A percentile compares a stretch with the other conserved stretches of the same genome.
These are phyloP conservation scores for Buxus sempervirens DNA, from an alignment of 164 flowering plant species.

Conservation along the genomic window DNA sequence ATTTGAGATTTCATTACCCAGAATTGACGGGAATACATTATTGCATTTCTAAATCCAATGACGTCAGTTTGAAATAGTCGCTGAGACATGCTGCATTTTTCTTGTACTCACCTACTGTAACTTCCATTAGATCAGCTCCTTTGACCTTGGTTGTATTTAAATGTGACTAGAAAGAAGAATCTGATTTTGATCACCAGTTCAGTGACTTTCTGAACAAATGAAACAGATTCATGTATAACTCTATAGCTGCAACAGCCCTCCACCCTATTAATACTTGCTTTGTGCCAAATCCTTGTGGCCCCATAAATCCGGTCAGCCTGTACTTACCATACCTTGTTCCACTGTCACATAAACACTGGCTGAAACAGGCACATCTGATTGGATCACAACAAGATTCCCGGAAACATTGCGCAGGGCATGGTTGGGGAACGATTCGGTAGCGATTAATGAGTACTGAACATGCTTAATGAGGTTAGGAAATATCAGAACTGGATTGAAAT, in stretches of 20 bases:
- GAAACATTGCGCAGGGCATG: conserved; percentile 58
- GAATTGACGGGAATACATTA: too few relatives aligned
- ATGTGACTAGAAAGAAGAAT: too few relatives aligned
- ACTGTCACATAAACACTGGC: conserved; percentile 57
- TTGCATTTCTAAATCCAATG: too few relatives aligned
- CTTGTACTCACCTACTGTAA: too few relatives aligned
- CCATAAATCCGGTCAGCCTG: conserved; percentile 1
- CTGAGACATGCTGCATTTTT: too few relatives aligned
- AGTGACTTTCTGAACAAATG: too few relatives aligned
- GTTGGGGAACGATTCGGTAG: conserved; percentile 40
- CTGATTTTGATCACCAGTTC: too few relatives aligned
- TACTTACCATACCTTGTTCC: conserved; percentile 42
- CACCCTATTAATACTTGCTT: neutral
- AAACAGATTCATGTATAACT: neutral
- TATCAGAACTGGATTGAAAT: conserved; percentile 46
- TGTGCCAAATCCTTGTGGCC: neutral
- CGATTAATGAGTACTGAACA: conserved; percentile 56
- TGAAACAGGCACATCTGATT: conserved; percentile 43
- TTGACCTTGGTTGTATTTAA: too few relatives aligned
- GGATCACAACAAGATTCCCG: conserved; percentile 56
- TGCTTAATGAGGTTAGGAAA: conserved; percentile 58
- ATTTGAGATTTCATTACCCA: too few relatives aligned
- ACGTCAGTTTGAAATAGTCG: too few relatives aligned
- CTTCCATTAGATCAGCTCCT: too few relatives aligned
- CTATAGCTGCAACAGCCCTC: neutral